Evolutionary conservation across 768 basidiomycete genomes (phyloP).

Genomic region (Leccinum pellstonianum): DNA sequence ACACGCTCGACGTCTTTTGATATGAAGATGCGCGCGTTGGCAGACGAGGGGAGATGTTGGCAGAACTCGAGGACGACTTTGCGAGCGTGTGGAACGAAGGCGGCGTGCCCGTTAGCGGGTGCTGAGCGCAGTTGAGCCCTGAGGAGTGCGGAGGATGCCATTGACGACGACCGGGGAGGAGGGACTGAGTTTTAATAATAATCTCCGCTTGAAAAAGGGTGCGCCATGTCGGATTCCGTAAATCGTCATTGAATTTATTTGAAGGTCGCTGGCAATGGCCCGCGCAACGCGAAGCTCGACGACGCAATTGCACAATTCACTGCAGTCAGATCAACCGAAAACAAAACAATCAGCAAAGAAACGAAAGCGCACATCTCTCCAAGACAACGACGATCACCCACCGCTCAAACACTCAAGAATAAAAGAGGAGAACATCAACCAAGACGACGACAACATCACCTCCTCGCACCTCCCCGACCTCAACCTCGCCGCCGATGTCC

Average conservation of each 20-base stretch:
- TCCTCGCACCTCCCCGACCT: conserved; percentile 25
- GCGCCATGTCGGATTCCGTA: conserved; percentile 16
- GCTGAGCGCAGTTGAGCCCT: conserved; percentile 51
- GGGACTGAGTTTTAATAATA: conserved; percentile 27
- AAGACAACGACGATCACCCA: conserved; percentile 47
- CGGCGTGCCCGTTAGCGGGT: conserved; percentile 71
- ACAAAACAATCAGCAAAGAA: conserved; percentile 49
- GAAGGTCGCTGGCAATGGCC: conserved; percentile 53
- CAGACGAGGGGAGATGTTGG: conserved; percentile 76
- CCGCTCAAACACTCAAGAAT: conserved; percentile 49
- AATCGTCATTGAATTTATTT: conserved; percentile 25
- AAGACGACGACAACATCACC: conserved; percentile 23
- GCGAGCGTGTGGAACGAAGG: conserved; percentile 75
- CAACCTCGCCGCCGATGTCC: conserved; percentile 46
- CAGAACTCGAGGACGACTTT: conserved; percentile 91
- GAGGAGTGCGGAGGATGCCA: conserved; percentile 40
- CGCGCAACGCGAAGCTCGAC: conserved; percentile 69
- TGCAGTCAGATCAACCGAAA: conserved; percentile 26
- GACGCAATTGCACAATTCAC: conserved; percentile 37
- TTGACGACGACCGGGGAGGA: conserved; percentile 6
- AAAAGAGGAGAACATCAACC: conserved; percentile 33
- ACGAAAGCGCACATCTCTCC: conserved; percentile 56
- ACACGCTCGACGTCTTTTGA: conserved; percentile 58
- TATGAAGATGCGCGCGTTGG: conserved; percentile 69
- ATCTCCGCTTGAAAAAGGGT: conserved; percentile 13